These are phyloP conservation scores for Solanum chilense DNA, from an alignment of 257 asterid genomes.

Conservation along the genomic window DNA sequence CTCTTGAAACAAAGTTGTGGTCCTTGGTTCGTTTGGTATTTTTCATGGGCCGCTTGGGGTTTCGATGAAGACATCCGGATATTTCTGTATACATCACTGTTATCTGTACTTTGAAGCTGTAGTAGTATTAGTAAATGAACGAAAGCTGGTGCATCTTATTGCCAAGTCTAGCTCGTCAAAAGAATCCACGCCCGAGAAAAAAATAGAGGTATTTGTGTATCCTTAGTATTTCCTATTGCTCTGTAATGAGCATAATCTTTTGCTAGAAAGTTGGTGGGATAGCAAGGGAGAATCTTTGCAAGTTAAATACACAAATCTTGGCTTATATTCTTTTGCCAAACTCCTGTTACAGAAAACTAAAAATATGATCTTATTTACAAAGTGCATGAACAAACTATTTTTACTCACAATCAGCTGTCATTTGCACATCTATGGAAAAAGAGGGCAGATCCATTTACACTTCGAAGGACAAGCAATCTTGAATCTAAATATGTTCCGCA, in stretches of 20 bases:
- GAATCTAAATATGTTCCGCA: constrained; percentile 84
- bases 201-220: background rate
- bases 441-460: constrained; percentile 69
- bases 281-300: background rate
- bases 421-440: constrained; percentile 39
- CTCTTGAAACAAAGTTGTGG: background rate
- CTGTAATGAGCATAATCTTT: background rate
- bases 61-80: background rate
- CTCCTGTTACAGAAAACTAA: background rate
- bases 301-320: background rate
- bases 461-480: constrained; percentile 62
- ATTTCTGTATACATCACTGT: background rate
- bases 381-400: background rate
- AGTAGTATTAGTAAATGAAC: background rate
- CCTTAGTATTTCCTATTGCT: background rate
- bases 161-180: background rate
- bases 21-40: background rate
- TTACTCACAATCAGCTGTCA: background rate
- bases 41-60: background rate
- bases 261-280: background rate
- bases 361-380: background rate
- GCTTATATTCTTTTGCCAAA: background rate
- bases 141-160: background rate
- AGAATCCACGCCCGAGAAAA: too few relatives aligned
- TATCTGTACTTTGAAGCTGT: background rate